Evolutionary conservation across 2,329 filamentous ascomycete species (phyloP).

Genomic region (Shiraia bambusicola): DNA sequence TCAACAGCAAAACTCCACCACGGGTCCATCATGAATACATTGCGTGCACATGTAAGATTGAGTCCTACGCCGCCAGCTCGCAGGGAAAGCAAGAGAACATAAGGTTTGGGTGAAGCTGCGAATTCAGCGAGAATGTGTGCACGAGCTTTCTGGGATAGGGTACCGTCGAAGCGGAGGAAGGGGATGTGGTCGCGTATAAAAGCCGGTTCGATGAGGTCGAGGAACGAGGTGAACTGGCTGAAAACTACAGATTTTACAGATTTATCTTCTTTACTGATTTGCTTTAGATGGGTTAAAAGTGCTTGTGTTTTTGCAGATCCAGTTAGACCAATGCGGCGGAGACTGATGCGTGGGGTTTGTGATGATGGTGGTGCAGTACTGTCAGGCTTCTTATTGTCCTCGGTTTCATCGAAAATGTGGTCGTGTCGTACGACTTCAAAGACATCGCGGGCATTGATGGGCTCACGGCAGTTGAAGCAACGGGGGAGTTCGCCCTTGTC

Average conservation of each 20-base stretch:
- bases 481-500: conserved; percentile 73
- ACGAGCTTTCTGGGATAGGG: conserved; percentile 82
- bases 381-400: conserved; percentile 38
- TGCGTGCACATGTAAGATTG: conserved; percentile 83
- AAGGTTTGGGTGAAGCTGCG: conserved; percentile 57
- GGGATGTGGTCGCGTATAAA: conserved; percentile 70
- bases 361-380: conserved; percentile 28
- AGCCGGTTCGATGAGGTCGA: conserved; percentile 85
- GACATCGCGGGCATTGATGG: conserved; percentile 78
- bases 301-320: conserved; percentile 89
- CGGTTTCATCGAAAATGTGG: conserved; percentile 52
- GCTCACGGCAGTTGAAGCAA: conserved; percentile 88
- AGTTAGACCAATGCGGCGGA: conserved; percentile 62
- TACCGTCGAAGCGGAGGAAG: conserved; percentile 86
- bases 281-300: conserved; percentile 72
- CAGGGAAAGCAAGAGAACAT: conserved; percentile 78
- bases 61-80: conserved; percentile 90
- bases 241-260: conserved; percentile 88
- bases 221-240: conserved; percentile 95
- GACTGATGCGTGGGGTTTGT: conserved; percentile 55
- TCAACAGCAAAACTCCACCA: conserved; percentile 99
- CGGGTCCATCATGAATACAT: conserved; percentile 99
- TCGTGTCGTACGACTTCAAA: conserved; percentile 90
- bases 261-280: conserved; percentile 65
- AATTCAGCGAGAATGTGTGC: conserved; percentile 78